Evolutionary conservation across 2,329 filamentous ascomycete species (phyloP).

Genomic region (Stachybotrys chlorohalonatus): DNA sequence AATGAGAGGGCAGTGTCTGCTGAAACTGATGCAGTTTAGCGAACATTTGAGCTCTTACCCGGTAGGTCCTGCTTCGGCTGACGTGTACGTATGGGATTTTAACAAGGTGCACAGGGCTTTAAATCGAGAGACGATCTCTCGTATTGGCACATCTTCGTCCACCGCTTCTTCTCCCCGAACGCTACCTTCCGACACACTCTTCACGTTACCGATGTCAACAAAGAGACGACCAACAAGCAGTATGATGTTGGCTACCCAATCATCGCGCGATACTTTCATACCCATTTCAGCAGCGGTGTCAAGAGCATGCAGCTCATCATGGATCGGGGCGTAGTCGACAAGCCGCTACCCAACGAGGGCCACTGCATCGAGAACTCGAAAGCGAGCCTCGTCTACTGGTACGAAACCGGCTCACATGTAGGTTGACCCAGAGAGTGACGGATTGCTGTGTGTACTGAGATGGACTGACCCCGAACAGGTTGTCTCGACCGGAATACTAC

Average conservation of each 20-base stretch:
- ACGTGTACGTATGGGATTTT: slow-evolving; percentile 1
- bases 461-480: slow-evolving; percentile 41
- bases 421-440: slow-evolving; percentile 15
- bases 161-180: slow-evolving; percentile 67
- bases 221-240: slow-evolving; percentile 58
- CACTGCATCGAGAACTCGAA: slow-evolving; percentile 68
- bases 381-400: slow-evolving; percentile 83
- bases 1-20: slow-evolving; percentile 47
- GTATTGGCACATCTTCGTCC: slow-evolving; percentile 75
- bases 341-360: slow-evolving; percentile 49
- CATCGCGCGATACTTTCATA: slow-evolving; percentile 80
- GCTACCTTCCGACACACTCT: slow-evolving; percentile 72
- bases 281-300: slow-evolving; percentile 80
- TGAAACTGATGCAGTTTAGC: slow-evolving; percentile 54
- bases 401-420: slow-evolving; percentile 74
- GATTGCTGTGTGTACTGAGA: background rate
- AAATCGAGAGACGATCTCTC: slow-evolving; percentile 58
- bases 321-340: slow-evolving; percentile 54
- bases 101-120: slow-evolving; percentile 29
- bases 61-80: slow-evolving; percentile 22
- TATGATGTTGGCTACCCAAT: slow-evolving; percentile 80
- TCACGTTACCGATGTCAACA: slow-evolving; percentile 42
- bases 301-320: slow-evolving; percentile 78
- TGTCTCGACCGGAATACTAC: slow-evolving; percentile 66
- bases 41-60: slow-evolving; percentile 52